Conservation (phyloP, 2,329 filamentous ascomycete species). For the Hymenoscyphus fructigenus region DNA sequence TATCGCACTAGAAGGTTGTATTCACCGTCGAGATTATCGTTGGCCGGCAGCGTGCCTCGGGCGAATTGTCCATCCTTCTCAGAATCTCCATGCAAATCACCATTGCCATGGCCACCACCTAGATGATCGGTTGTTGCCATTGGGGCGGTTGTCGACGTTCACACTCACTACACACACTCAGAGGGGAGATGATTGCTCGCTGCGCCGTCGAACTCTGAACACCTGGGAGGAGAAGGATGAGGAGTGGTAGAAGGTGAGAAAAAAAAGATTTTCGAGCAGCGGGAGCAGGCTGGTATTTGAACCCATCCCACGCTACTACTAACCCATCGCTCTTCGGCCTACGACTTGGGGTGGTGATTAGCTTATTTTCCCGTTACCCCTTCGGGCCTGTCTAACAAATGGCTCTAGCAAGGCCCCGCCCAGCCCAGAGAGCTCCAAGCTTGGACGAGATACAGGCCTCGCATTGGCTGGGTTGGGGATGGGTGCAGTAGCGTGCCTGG, state of each 20-base stretch:
- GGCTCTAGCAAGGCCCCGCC: background rate
- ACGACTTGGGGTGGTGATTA: background rate
- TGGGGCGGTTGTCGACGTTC: background rate
- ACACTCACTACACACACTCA: slow-evolving; percentile 1
- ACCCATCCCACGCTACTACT: background rate
- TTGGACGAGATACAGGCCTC: background rate
- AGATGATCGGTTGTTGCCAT: background rate
- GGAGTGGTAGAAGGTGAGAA: background rate
- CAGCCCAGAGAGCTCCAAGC: background rate
- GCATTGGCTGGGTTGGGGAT: background rate
- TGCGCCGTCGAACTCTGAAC: slow-evolving; percentile 1
- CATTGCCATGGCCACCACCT: background rate
- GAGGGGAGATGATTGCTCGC: slow-evolving; percentile 9
- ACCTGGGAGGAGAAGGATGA: background rate
- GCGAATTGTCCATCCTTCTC: slow-evolving; percentile 2
- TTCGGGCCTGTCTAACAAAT: background rate
- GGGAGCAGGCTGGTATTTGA: background rate
- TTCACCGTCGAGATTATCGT: slow-evolving; percentile 48
- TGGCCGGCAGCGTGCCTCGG: background rate
- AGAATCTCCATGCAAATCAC: background rate
- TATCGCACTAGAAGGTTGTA: slow-evolving; percentile 66
- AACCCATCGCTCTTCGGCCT: background rate
- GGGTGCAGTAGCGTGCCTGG: background rate
- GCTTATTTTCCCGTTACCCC: slow-evolving; percentile 2
- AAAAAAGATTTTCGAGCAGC: background rate